Percentiles rank a stretch among this genome's conserved stretches.
These are phyloP conservation scores for Brassica cretica DNA, from an alignment of 345 rosid genomes.

Conservation along the genomic window DNA sequence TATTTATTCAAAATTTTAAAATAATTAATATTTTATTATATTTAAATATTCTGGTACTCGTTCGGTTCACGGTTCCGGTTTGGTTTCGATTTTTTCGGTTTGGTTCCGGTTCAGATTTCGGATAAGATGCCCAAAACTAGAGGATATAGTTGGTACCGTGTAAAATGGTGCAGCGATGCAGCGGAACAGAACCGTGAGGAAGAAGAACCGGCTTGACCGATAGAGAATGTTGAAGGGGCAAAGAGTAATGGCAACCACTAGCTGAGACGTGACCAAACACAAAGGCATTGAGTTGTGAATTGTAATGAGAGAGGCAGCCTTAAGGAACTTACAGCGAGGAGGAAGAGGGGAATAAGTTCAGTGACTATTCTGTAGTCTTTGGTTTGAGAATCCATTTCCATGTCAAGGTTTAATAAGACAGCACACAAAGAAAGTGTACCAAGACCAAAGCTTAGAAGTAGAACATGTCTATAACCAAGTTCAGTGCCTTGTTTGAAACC, in stretches of 20 bases:
- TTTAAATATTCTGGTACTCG: too few relatives aligned
- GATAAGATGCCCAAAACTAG: not conserved
- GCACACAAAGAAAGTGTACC: constrained; percentile 54
- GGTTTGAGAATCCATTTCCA: constrained; percentile 75
- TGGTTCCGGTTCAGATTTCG: too few relatives aligned
- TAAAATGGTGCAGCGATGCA: constrained; percentile 41
- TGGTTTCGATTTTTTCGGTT: too few relatives aligned
- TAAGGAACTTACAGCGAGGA: constrained; percentile 52
- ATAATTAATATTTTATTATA: too few relatives aligned
- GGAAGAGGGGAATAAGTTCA: constrained; percentile 60
- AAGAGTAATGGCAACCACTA: constrained; percentile 25
- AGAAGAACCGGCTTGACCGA: constrained; percentile 37
- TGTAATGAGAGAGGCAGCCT: not conserved
- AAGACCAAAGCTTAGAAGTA: constrained; percentile 55
- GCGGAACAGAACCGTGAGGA: constrained; percentile 36
- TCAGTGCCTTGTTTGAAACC: constrained; percentile 76
- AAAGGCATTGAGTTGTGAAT: not conserved
- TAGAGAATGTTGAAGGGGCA: constrained; percentile 39
- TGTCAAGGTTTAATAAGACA: constrained; percentile 65
- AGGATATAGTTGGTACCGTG: constrained; percentile 25
- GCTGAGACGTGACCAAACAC: constrained; percentile 11
- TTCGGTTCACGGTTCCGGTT: too few relatives aligned
- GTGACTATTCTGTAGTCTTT: constrained; percentile 48
- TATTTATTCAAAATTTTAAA: too few relatives aligned
- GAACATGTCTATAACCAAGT: constrained; percentile 62